These are phyloP conservation scores for Apiospora malaysiana DNA, from an alignment of 2,329 filamentous ascomycete genomes.

Conservation along the genomic window DNA sequence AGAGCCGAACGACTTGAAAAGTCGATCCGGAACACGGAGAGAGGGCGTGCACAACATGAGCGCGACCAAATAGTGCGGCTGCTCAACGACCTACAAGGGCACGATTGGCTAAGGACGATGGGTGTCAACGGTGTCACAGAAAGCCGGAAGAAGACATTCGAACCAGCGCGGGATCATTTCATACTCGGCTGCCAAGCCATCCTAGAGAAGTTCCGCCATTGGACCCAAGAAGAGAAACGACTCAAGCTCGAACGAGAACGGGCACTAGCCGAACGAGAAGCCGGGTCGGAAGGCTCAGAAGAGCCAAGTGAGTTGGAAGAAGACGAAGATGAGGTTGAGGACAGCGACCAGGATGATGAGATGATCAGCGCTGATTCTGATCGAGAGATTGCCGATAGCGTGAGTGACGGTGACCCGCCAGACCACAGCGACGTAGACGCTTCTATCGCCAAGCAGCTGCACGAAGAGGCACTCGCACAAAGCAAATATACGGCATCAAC, in stretches of 20 bases:
- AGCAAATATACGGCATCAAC: constrained; percentile 26
- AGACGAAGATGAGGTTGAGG: constrained; percentile 34
- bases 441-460: constrained; percentile 75
- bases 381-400: constrained; percentile 37
- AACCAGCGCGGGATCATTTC: constrained; percentile 84
- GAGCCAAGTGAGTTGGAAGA: constrained; percentile 29
- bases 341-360: constrained; percentile 43
- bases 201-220: constrained; percentile 84
- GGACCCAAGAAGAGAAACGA: constrained; percentile 89
- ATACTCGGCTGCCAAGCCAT: constrained; percentile 82
- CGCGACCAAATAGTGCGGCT: constrained; percentile 68
- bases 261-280: constrained; percentile 55
- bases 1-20: constrained; percentile 66
- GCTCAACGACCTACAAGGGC: constrained; percentile 83
- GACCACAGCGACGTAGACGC: constrained; percentile 75
- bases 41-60: constrained; percentile 69
- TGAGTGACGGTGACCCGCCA: constrained; percentile 58
- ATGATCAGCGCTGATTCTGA: constrained; percentile 33
- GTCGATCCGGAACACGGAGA: constrained; percentile 68
- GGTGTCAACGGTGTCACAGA: constrained; percentile 87
- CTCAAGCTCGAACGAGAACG: constrained; percentile 79
- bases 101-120: constrained; percentile 92
- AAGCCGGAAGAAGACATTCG: constrained; percentile 83
- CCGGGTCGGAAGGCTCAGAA: constrained; percentile 25
- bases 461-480: constrained; percentile 64